A percentile compares a stretch with the other conserved stretches of the same genome.
These are phyloP conservation scores for Pseudogymnoascus sp. DNA, from an alignment of 2,329 filamentous ascomycete genomes.

Conservation along the genomic window DNA sequence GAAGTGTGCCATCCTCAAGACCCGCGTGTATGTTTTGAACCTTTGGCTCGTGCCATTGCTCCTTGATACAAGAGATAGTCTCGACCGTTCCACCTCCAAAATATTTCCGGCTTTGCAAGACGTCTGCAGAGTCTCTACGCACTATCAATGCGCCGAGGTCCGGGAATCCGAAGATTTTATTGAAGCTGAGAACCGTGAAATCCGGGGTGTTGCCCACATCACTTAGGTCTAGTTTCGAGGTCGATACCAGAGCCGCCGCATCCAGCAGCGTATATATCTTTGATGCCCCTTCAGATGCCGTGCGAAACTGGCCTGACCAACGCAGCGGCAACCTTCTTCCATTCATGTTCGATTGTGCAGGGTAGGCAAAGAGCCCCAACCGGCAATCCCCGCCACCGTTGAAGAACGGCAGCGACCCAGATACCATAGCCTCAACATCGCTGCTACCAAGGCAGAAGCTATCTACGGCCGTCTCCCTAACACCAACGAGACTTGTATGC, in stretches of 20 bases:
- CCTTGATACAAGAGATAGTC: slow-evolving; percentile 68
- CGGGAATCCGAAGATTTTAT: slow-evolving; percentile 97
- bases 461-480: slow-evolving; percentile 57
- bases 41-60: slow-evolving; percentile 78
- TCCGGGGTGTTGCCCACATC: slow-evolving; percentile 59
- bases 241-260: slow-evolving; percentile 73
- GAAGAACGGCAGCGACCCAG: slow-evolving; percentile 29
- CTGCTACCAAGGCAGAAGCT: slow-evolving; percentile 60
- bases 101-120: slow-evolving; percentile 63
- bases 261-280: slow-evolving; percentile 65
- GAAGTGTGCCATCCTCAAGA: slow-evolving; percentile 84
- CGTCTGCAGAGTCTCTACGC: slow-evolving; percentile 55
- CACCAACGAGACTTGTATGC: slow-evolving; percentile 79
- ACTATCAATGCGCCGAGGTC: slow-evolving; percentile 82
- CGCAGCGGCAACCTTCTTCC: slow-evolving; percentile 63
- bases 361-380: slow-evolving; percentile 63
- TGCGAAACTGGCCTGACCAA: slow-evolving; percentile 52
- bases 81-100: slow-evolving; percentile 95
- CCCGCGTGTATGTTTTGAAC: slow-evolving; percentile 63
- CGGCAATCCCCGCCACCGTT: slow-evolving; percentile 18
- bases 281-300: slow-evolving; percentile 17
- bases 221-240: slow-evolving; percentile 64
- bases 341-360: slow-evolving; percentile 90
- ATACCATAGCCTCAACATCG: slow-evolving; percentile 59
- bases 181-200: slow-evolving; percentile 80